Base-by-base conservation (phyloP, 2,329 filamentous ascomycete genomes). In the Exophiala phaeomuriformis region DNA sequence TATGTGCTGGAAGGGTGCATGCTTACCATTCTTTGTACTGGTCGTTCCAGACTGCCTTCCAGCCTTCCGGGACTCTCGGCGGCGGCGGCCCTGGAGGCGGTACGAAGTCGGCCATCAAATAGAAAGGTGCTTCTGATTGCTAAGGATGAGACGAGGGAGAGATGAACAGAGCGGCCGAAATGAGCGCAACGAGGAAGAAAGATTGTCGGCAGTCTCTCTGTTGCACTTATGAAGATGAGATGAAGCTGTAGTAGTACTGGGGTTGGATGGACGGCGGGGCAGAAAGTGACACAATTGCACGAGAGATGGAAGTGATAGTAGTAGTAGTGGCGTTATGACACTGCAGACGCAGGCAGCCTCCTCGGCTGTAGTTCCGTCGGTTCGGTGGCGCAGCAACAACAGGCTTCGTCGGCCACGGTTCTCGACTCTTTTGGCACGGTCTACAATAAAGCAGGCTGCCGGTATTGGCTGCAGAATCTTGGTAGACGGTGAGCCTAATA, bases 11-110 rank as follows among this genome's bases (percentile, higher is more conserved):
- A n/a, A 5, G 10, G 9, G 10, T 12, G 4, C 36, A 41, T 12
- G 42, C 73, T 61, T 66, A 83, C 84, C 88, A 95, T 78, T 93
- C 85, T 65, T 85, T 85, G 75, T 95, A 95, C 66, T 93, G 83
- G 0, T 86, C 82, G 69, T 95, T 93, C 33, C 28, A 63, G n/a
- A 63, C 53, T n/a, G 61, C 60, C 65, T 87, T 83, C 87, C 88
- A 96, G 64, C 90, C 90, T 64, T 87, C 85, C 2, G 88, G 89
- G 3, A 83, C 74, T 51, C 72, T 72, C 9, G 79, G 80, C 9
- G 81, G 80, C 30, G 81, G 81, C 41, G 79, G 79, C 12, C 72
- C 72, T 2, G 70, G 58, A 46, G 73, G 73, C 52, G 72, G 70
- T 43, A 68, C 66, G 56, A 66, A 74, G 45, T 62, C 57, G 37